phyloP scores from a whole-genome alignment of 495 filamentous ascomycete genomes.

The Neurospora africana region DNA sequence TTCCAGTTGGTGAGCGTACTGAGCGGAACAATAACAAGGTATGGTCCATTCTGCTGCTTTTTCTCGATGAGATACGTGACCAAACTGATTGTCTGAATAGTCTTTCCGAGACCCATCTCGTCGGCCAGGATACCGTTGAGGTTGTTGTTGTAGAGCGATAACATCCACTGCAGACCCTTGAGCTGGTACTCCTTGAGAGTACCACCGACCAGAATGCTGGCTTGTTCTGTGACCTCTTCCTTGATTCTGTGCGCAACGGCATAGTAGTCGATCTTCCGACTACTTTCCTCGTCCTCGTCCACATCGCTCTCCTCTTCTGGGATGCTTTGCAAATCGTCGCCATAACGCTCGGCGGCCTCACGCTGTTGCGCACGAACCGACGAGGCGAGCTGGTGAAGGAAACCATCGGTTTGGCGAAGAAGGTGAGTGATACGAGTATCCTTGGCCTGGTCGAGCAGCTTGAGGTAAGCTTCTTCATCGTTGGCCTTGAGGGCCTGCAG shows the following conservation, averaged over 20 bases:
- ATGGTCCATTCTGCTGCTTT: conserved; percentile 88
- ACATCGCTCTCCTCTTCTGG: conserved; percentile 52
- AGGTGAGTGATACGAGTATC: conserved; percentile 98
- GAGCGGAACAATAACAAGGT: conserved; percentile 90
- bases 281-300: conserved; percentile 60
- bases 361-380: conserved; percentile 91
- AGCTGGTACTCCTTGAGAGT: conserved; percentile 93
- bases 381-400: conserved; percentile 86
- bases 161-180: conserved; percentile 98
- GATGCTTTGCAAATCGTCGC: conserved; percentile 45
- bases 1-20: conserved; percentile 99
- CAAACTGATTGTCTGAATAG: conserved; percentile 96
- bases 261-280: conserved; percentile 88
- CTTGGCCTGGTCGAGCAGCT: conserved; percentile 93
- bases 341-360: conserved; percentile 65
- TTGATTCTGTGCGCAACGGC: conserved; percentile 92
- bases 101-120: conserved; percentile 99
- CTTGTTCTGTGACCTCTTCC: conserved; percentile 77
- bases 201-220: conserved; percentile 77
- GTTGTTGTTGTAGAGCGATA: conserved; percentile 99
- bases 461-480: conserved; percentile 97
- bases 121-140: conserved; percentile 97
- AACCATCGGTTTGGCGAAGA: conserved; percentile 90
- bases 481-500: conserved; percentile 96
- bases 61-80: conserved; percentile 93